These are phyloP conservation scores for Mrakia gelida DNA, from an alignment of 768 basidiomycete species.

Conservation along the genomic window DNA sequence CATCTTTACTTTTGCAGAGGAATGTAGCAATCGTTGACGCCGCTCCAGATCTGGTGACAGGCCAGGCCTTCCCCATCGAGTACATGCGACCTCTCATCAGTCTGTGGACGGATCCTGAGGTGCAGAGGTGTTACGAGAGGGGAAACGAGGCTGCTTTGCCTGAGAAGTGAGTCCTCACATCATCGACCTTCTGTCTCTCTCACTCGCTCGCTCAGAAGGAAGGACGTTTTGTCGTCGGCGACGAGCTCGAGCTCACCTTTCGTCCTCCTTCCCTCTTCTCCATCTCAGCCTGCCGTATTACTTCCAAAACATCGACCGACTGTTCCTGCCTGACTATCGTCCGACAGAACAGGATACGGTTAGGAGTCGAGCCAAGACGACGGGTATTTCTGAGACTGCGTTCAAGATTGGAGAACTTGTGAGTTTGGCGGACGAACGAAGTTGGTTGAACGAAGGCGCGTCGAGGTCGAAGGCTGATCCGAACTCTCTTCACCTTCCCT, in stretches of 20 bases:
- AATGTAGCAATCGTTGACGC: constrained; percentile 63
- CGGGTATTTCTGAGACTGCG: constrained; percentile 83
- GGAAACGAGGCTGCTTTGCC: constrained; percentile 89
- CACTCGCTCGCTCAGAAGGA: background rate
- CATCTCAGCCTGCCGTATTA: constrained; percentile 28
- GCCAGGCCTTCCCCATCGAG: constrained; percentile 67
- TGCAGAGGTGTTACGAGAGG: constrained; percentile 69
- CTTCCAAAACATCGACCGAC: constrained; percentile 58
- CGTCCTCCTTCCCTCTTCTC: background rate
- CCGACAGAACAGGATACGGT: constrained; percentile 76
- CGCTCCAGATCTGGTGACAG: constrained; percentile 68
- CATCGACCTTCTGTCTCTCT: background rate
- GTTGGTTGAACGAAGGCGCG: background rate
- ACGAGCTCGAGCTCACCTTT: background rate
- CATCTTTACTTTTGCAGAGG: constrained; percentile 38
- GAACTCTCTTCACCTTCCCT: constrained; percentile 29
- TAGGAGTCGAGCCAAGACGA: constrained; percentile 76
- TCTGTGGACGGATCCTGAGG: constrained; percentile 72
- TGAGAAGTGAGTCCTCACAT: constrained; percentile 63
- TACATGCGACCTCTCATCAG: constrained; percentile 63
- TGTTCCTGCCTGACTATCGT: constrained; percentile 67
- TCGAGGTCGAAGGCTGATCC: constrained; percentile 19
- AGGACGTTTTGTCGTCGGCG: background rate
- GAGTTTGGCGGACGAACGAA: constrained; percentile 5
- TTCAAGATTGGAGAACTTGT: constrained; percentile 62